These are phyloP conservation scores for Leishmania amazonensis DNA, from an alignment of 208 protist species.

Conservation along the genomic window DNA sequence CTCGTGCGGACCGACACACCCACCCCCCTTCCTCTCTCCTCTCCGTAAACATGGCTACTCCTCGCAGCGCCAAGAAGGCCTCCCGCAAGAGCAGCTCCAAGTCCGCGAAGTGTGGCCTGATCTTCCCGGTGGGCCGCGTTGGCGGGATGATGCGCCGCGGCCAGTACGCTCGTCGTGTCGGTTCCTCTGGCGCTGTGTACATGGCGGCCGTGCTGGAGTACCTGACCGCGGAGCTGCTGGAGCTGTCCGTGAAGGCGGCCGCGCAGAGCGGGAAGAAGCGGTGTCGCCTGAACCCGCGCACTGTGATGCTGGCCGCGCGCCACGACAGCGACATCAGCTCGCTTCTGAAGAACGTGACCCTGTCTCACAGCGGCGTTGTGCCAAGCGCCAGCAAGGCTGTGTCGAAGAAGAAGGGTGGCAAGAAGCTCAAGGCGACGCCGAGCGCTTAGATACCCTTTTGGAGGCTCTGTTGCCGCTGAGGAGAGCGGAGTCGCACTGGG, in stretches of 20 bases:
- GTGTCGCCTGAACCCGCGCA: too few relatives aligned
- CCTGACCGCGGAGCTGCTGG: slow-evolving; percentile 85
- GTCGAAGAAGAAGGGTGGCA: too few relatives aligned
- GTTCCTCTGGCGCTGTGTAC: slow-evolving; percentile 98
- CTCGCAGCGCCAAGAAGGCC: slow-evolving; percentile 73
- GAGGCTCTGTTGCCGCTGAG: too few relatives aligned
- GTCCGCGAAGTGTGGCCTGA: slow-evolving; percentile 96
- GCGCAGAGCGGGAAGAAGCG: slow-evolving; percentile 66
- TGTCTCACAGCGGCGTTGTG: slow-evolving; percentile 57
- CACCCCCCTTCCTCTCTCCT: neutral
- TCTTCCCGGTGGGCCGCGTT: slow-evolving; percentile 99
- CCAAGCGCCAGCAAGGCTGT: too few relatives aligned
- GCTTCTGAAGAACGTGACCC: slow-evolving; percentile 61
- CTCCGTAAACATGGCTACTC: slow-evolving; percentile 43
- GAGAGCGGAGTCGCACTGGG: too few relatives aligned
- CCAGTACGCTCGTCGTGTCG: slow-evolving; percentile 96
- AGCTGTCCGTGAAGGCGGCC: slow-evolving; percentile 82
- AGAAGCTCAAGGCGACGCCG: too few relatives aligned
- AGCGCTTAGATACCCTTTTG: slow-evolving; percentile 32
- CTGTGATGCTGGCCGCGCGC: too few relatives aligned
- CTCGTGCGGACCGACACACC: neutral
- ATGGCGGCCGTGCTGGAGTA: slow-evolving; percentile 99
- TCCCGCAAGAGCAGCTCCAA: slow-evolving; percentile 76
- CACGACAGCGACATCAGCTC: too few relatives aligned
- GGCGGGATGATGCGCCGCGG: slow-evolving; percentile 96